Conservation (phyloP, 2,329 filamentous ascomycete species). For the Pseudogymnoascus destructans region DNA sequence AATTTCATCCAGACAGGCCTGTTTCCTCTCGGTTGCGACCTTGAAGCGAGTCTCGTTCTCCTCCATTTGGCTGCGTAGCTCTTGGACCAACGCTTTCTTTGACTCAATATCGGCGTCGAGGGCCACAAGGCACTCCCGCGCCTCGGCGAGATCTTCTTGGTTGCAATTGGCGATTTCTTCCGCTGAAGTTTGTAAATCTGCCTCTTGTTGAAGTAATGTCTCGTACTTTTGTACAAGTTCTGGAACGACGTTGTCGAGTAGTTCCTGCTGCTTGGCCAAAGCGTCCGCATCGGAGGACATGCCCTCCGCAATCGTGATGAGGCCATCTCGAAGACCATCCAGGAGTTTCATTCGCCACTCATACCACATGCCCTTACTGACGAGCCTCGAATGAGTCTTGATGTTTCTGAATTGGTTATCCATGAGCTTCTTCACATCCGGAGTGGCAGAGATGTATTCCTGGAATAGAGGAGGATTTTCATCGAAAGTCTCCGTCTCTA, state of each 20-base stretch:
- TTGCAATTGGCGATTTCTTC: slow-evolving; percentile 68
- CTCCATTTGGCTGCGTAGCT: slow-evolving; percentile 52
- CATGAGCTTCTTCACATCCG: slow-evolving; percentile 75
- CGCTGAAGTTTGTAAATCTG: slow-evolving; percentile 57
- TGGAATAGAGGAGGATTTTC: slow-evolving; percentile 86
- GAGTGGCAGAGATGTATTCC: slow-evolving; percentile 76
- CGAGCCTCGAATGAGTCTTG: slow-evolving; percentile 77
- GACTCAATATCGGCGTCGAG: slow-evolving; percentile 56
- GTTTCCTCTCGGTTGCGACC: slow-evolving; percentile 51
- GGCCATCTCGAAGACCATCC: slow-evolving; percentile 65
- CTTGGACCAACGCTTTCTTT: slow-evolving; percentile 54
- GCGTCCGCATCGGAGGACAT: slow-evolving; percentile 61
- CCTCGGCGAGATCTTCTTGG: slow-evolving; percentile 59
- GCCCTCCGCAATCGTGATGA: slow-evolving; percentile 60
- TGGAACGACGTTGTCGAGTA: slow-evolving; percentile 58
- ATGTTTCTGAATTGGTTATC: slow-evolving; percentile 97
- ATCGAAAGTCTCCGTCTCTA: slow-evolving; percentile 76
- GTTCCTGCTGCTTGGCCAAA: slow-evolving; percentile 52
- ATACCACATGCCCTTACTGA: slow-evolving; percentile 97
- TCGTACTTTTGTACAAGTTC: slow-evolving; percentile 46
- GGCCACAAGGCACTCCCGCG: slow-evolving; percentile 53
- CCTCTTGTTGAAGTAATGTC: slow-evolving; percentile 47
- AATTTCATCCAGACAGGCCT: slow-evolving; percentile 60
- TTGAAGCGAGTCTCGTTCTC: slow-evolving; percentile 54
- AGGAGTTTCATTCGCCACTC: slow-evolving; percentile 89